Evolutionary conservation across 2,329 filamentous ascomycete species (phyloP), one percentile per base, ranked within the genome.

Genomic region (Sporothrix brasiliensis): DNA sequence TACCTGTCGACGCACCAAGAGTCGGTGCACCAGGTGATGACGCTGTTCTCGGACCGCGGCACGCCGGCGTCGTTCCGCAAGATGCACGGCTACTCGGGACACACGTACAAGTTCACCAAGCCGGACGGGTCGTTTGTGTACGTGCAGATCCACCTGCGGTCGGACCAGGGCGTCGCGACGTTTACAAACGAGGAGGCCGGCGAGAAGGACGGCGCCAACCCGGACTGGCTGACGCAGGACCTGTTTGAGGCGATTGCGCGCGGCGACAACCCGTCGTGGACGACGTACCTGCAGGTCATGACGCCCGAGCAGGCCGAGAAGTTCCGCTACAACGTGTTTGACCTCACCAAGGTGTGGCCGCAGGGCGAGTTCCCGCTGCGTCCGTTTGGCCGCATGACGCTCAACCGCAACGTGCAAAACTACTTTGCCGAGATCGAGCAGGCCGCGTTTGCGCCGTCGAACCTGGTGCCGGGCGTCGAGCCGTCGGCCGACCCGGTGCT

Each of bases 391-490:
- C 84, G 84, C 71, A 79, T 92, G 71, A 89, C 86, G 0, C 83
- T 92, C 30, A 90, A 90, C 79, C 83, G 83, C 77, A 91, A 91
- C 76, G 81, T 84, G 1, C 79, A 85, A 69, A 91, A 92, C 79
- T 91, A 91, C 80, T 91, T 91, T 75, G 83, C 85, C 61, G 89
- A 92, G 76, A 86, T 90, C 61, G 89, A 92, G 77, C 88, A 91
- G 78, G 85, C 87, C 0, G 86, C 87, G 0, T 92, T 91, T 75
- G 88, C 86, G 0, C 89, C 89, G 0, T 86, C 85, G 0, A 88
- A 86, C 72, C 80, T 91, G 77, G 87, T 90, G 0, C 88, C 88
- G 0, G 89, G 89, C 1, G 82, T 89, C 61, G 88, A 85, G 68
- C 84, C 87, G 0, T 87, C 86, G 0, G 86, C 87, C 7, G 89